Percentiles rank a stretch among this genome's conserved stretches.
These are phyloP conservation scores for Trichoderma virens DNA, from an alignment of 495 filamentous ascomycete species.

Conservation along the genomic window DNA sequence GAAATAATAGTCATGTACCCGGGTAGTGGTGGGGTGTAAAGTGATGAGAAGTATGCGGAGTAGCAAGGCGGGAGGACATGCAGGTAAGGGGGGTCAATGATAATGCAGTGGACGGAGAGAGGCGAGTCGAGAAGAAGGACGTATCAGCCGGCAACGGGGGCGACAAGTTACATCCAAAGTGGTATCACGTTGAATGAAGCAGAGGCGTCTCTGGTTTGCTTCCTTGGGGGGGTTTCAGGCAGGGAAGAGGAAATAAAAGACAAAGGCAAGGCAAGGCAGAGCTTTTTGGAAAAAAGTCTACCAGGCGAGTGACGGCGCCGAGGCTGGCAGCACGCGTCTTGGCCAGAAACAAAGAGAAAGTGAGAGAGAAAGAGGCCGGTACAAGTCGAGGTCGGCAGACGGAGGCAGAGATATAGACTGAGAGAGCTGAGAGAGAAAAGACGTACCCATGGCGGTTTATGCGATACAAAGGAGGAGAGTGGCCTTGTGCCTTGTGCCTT, in stretches of 20 bases:
- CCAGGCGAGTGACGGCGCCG: background rate
- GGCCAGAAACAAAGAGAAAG: slow-evolving; percentile 8
- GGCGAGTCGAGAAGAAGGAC: slow-evolving; percentile 11
- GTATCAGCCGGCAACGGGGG: slow-evolving; percentile 5
- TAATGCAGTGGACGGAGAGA: slow-evolving; percentile 18
- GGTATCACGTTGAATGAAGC: slow-evolving; percentile 11
- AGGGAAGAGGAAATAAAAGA: background rate
- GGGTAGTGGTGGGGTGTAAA: slow-evolving; percentile 16
- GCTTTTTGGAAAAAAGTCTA: background rate
- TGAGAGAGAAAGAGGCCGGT: slow-evolving; percentile 10
- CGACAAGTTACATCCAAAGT: slow-evolving; percentile 14
- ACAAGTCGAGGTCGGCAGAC: slow-evolving; percentile 11
- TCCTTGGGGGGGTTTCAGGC: background rate
- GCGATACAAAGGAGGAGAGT: slow-evolving; percentile 14
- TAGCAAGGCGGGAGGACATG: slow-evolving; percentile 32
- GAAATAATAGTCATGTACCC: slow-evolving; percentile 13
- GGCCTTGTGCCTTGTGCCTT: slow-evolving; percentile 7
- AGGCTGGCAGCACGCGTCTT: background rate
- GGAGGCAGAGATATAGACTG: background rate
- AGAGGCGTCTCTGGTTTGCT: background rate
- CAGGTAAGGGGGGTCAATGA: slow-evolving; percentile 28
- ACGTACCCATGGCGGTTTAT: slow-evolving; percentile 40
- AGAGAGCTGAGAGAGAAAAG: slow-evolving; percentile 16
- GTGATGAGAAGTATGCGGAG: slow-evolving; percentile 22
- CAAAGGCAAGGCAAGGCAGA: background rate